Evolutionary conservation across 352 stramenopile genomes (phyloP), one percentile per base, ranked within the genome.

Genomic region (Phytopythium oedochilum): DNA sequence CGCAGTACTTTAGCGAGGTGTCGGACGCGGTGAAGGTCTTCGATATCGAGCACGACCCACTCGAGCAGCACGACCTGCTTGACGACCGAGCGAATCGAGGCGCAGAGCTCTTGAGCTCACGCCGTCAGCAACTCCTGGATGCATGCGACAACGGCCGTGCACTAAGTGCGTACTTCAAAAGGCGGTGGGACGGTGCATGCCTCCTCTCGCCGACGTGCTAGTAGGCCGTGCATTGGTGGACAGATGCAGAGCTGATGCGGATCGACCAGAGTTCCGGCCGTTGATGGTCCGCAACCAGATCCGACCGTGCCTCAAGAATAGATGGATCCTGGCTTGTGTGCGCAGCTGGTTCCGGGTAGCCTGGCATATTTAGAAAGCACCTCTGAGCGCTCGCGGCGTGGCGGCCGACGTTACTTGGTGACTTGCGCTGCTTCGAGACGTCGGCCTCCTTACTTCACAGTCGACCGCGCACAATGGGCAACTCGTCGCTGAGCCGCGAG

Each of bases 1-100:
- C 86, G 35, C 73, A 86, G 53, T 89, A 76, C 57, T 80, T 75
- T 43, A 53, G 66, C 3, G 62, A 77, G n/a, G 60, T 73, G 49
- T 74, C 66, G 11, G 70, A 86, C 46, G 70, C 70, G 20, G 66
- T 86, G 26, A 71, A 75, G 23, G 65, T 71, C 11, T 87, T 67
- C 45, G 67, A 89, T 54, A 69, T 70, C 1, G 63, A 75, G 40
- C 57, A 54, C 9, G 78, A 89, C 47, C 71, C 75, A 9, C 25
- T 45, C 4, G 63, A 78, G 26, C 7, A 70, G 39, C 55, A 78
- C 42, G 76, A 89, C 39, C 39, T 89, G 25, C 71, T 82, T 52
- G 53, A 53, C n/a, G 60, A 72, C 14, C 29, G 31, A 39, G 25
- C 6, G 12, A 38, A 35, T 20, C 2, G 4, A 38, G 45, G 26